Evolutionary conservation across 2,329 filamentous ascomycete genomes (phyloP).

Genomic region (Chaetothyriales sp.): DNA sequence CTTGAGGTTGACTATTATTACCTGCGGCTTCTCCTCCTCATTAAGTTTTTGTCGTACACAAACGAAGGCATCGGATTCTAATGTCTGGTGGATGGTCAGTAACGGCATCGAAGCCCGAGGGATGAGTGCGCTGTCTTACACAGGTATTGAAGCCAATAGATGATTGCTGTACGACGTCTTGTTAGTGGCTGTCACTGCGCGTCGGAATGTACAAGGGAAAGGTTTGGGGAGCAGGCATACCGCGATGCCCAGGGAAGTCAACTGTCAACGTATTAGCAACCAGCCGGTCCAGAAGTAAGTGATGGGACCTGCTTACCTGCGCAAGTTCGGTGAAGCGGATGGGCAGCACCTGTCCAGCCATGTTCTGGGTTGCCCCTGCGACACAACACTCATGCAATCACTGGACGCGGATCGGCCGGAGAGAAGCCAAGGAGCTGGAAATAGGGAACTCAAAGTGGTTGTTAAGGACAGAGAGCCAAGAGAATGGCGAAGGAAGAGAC

Average conservation of each 20-base stretch:
- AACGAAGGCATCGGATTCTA: conserved; percentile 94
- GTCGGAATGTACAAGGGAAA: conserved; percentile 13
- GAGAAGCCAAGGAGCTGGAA: background rate
- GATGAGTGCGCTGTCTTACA: conserved; percentile 38
- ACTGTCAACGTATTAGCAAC: conserved; percentile 25
- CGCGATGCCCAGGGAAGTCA: conserved; percentile 39
- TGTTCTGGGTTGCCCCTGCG: conserved; percentile 24
- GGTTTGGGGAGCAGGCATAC: conserved; percentile 28
- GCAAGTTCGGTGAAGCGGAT: conserved; percentile 90
- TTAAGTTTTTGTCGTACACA: conserved; percentile 91
- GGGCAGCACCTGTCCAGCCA: conserved; percentile 47
- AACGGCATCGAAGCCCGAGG: conserved; percentile 10
- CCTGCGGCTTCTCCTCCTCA: conserved; percentile 71
- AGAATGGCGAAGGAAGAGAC: background rate
- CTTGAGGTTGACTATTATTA: conserved; percentile 95
- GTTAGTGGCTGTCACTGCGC: conserved; percentile 6
- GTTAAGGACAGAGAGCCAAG: background rate
- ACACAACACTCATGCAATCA: conserved; percentile 16
- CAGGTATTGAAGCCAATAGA: conserved; percentile 80
- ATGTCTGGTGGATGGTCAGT: conserved; percentile 46
- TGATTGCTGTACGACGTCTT: conserved; percentile 35
- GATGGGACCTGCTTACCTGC: conserved; percentile 40
- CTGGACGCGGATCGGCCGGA: background rate
- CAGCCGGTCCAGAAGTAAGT: conserved; percentile 20
- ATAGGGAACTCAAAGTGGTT: background rate